phyloP scores from a whole-genome alignment of 2,329 filamentous ascomycete species.

The Alternaria burnsii region DNA sequence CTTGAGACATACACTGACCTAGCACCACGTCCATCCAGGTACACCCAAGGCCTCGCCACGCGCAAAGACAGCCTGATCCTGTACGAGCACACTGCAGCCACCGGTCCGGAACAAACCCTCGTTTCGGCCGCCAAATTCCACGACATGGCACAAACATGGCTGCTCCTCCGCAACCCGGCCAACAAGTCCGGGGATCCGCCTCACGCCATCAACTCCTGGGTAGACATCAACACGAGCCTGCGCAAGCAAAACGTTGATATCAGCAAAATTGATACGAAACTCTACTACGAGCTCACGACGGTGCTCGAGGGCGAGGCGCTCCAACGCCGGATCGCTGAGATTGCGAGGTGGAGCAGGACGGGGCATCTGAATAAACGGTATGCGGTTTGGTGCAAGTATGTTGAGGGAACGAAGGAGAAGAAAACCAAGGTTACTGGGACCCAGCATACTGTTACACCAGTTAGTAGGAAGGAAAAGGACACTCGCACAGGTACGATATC shows the following conservation, averaged over 20 bases:
- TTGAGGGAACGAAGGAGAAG: background rate
- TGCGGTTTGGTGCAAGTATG: background rate
- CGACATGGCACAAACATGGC: background rate
- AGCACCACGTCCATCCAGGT: background rate
- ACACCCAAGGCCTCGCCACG: slow-evolving; percentile 8
- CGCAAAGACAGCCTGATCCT: slow-evolving; percentile 1
- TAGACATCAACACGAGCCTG: background rate
- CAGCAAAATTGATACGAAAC: background rate
- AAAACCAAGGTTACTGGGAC: background rate
- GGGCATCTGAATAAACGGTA: background rate
- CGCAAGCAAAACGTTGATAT: background rate
- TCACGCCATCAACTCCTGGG: background rate
- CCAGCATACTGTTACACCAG: background rate
- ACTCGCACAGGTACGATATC: background rate
- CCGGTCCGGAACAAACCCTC: background rate
- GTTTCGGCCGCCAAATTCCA: background rate
- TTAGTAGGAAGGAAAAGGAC: background rate
- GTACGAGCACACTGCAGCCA: background rate
- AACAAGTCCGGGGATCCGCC: background rate
- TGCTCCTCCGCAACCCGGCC: background rate
- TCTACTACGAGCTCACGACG: background rate
- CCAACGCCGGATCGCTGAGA: background rate
- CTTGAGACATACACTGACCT: background rate
- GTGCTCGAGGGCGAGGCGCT: background rate
- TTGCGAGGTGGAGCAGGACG: background rate